Base-by-base conservation (phyloP, 108 stramenopile species). In the Skeletonema costatum region DNA sequence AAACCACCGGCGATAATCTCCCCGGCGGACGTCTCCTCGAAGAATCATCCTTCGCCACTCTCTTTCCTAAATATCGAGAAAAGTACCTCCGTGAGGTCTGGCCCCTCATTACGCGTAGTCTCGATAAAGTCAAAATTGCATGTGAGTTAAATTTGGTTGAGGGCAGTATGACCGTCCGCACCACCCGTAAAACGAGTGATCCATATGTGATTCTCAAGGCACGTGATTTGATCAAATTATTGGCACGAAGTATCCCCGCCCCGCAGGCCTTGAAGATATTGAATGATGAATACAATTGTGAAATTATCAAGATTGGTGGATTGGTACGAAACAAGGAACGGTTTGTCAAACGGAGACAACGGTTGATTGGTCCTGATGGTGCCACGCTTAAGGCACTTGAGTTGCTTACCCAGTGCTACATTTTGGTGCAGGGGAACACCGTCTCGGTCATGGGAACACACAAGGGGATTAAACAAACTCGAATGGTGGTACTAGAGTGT, bases 271-370 rank as follows among this genome's bases (percentile, higher is more conserved):
- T 99, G 31, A 93, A 96, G 66, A 94, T 98, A 60, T 85, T 99
- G 65, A 83, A 98, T 13, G 99, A 99, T 75, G 98, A 97, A 64
- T 87, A 93, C 64, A 88, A 97, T 21, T 93, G 95, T 66, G 99
- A 99, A 76, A 97, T 99, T 70, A 93, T 99, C 74, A 99, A 99
- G 89, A 98, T 99, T 80, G 99, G 99, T 32, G 97, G 97, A 39
- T 70, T 99, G 58, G 98, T 99, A 13, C 89, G 98, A 32, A 99
- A 99, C 80, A 98, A 99, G 85, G 99, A 99, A 81, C 92, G 98
- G 5, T 99, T 99, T 83, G 97, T 99, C 63, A 99, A 99, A 60
- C 90, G 99, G 21, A 83, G 99, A 42, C 97, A 98, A 74, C 82
- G 99, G 33, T 80, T 99, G 51, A 82, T 25, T 39, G 99, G 99